Percentiles rank a stretch among this genome's conserved stretches.
phyloP scores from a whole-genome alignment of 2,329 filamentous ascomycete genomes.

The Salinomyces thailandicus region DNA sequence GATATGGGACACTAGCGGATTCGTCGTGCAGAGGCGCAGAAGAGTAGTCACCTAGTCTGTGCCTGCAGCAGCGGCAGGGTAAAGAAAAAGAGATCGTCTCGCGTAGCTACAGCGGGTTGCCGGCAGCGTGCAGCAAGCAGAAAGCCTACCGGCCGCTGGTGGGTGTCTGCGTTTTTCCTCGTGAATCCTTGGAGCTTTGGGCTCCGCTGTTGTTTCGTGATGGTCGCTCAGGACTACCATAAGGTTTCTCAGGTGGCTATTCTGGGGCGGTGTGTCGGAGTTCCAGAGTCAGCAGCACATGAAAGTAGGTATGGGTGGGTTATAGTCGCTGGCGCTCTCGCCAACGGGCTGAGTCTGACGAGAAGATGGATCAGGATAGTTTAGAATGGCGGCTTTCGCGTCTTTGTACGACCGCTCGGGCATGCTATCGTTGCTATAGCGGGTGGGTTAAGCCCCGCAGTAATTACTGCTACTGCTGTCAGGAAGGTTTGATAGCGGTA shows the following conservation, averaged over 20 bases:
- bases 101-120: background rate
- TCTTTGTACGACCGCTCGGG: background rate
- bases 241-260: background rate
- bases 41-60: too few relatives aligned
- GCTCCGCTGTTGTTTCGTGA: too few relatives aligned
- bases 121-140: background rate
- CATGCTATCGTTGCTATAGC: too few relatives aligned
- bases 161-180: too few relatives aligned
- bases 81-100: background rate
- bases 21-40: background rate
- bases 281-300: background rate
- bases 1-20: background rate
- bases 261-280: background rate
- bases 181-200: too few relatives aligned
- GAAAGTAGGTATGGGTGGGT: background rate
- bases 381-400: background rate
- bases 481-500: background rate
- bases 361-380: too few relatives aligned
- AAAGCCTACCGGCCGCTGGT: background rate
- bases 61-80: background rate
- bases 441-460: too few relatives aligned
- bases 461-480: background rate
- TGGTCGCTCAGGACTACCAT: background rate
- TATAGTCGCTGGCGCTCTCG: too few relatives aligned
- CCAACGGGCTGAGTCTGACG: too few relatives aligned